Base-by-base conservation (phyloP, 2,329 filamentous ascomycete species). In the Ilyonectria robusta region DNA sequence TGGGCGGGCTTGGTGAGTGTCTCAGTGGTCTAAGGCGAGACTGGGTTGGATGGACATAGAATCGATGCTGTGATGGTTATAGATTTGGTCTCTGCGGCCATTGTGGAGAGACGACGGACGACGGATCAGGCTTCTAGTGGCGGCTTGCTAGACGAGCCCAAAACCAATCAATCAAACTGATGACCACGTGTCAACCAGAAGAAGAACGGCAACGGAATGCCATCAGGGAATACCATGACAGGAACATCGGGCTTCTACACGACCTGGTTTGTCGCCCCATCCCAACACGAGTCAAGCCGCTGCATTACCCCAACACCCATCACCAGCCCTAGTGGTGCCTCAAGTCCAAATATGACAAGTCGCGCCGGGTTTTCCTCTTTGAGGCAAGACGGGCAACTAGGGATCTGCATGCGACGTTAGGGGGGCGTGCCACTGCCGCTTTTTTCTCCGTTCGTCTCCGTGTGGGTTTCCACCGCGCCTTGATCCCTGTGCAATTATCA, bases 401-500 rank as follows among this genome's bases (percentile, higher is more conserved):
- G 13, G 47, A 50, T 17, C n/a, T 17, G 47, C 23, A 19, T 57
- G 42, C 26, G n/a, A 9, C 3, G 42, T n/a, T 33, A 44, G 19
- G 51, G 59, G 59, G 59, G 26, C 33, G 21, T 33, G 35, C 13
- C 54, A 51, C 60, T 33, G 31, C 31, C 31, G 31, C 31, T 33
- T 33, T 33, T 33, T 57, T 62, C 46, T 33, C 19, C 37, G 60
- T 19, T 19, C 37, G 60, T 19, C 35, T 53, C 35, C 26, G 26
- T 50, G 46, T 48, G 7, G 46, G 46, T 47, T 37, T 35, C 26
- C 19, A 31, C 37, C 26, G 47, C 29, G 19, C 54, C 62, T 47
- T 59, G 62, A 64, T 64, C 62, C 62, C n/a, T 64, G 62, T 31
- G 42, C 35, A 37, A 57, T 23, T 35, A 33, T 21, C 42, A 11